These are phyloP conservation scores for Sporobolomyces pararoseus DNA, from an alignment of 768 basidiomycete species.

Conservation along the genomic window DNA sequence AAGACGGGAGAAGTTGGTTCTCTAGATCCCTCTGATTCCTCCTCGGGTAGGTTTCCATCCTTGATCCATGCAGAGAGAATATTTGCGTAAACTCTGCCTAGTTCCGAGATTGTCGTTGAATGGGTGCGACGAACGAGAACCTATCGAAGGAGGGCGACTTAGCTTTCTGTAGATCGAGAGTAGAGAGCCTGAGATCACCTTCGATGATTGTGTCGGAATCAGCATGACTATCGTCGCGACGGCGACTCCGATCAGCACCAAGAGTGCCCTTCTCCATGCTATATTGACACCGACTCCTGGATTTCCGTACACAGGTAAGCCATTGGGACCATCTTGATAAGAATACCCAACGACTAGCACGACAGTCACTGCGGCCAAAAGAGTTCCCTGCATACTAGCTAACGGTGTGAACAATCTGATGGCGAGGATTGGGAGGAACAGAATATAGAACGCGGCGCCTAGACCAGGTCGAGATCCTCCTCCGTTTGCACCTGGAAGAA, in stretches of 20 bases:
- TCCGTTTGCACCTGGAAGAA: conserved; percentile 53
- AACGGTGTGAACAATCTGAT: conserved; percentile 55
- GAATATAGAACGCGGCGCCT: conserved; percentile 52
- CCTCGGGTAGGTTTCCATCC: neutral
- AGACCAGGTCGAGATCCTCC: conserved; percentile 58
- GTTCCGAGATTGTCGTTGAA: conserved; percentile 16
- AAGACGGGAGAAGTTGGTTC: conserved; percentile 11
- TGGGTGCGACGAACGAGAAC: conserved; percentile 30
- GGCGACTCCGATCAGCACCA: conserved; percentile 55
- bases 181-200: rapidly evolving
- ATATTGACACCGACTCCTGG: conserved; percentile 54
- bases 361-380: conserved; percentile 49
- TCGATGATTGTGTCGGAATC: neutral
- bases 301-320: conserved; percentile 54
- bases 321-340: conserved; percentile 55
- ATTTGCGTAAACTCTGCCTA: conserved; percentile 25
- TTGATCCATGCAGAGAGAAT: conserved; percentile 22
- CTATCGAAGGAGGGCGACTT: neutral
- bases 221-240: conserved; percentile 13
- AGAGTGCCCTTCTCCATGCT: conserved; percentile 48
- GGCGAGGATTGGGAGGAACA: conserved; percentile 54
- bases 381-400: conserved; percentile 41
- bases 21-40: neutral
- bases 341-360: conserved; percentile 55
- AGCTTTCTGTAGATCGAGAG: too few relatives aligned